phyloP scores from a whole-genome alignment of 306 rosid genomes.

The Biancaea sappan region DNA sequence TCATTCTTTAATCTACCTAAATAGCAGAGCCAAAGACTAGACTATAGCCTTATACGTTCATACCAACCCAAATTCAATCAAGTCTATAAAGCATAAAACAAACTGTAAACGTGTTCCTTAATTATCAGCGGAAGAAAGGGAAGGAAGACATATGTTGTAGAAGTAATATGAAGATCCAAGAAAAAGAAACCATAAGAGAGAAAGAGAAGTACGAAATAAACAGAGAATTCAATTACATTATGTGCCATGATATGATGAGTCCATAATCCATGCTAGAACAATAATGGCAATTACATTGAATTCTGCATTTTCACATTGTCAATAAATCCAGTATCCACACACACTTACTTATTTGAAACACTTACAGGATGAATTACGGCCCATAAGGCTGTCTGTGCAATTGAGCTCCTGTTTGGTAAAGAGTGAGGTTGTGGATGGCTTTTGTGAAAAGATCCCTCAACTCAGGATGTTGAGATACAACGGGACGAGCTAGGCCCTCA shows the following conservation, averaged over 20 bases:
- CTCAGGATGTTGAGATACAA: slow-evolving; percentile 61
- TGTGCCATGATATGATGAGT: not conserved
- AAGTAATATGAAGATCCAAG: not conserved
- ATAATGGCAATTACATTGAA: not conserved
- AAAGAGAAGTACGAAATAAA: slow-evolving; percentile 24
- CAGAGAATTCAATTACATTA: slow-evolving; percentile 5
- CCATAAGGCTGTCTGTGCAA: slow-evolving; percentile 62
- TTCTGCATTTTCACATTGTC: slow-evolving; percentile 4
- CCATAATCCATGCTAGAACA: not conserved
- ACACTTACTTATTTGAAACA: slow-evolving; percentile 35
- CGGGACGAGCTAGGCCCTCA: slow-evolving; percentile 65
- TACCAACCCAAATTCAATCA: not conserved
- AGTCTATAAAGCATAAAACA: not conserved
- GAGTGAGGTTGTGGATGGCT: slow-evolving; percentile 79
- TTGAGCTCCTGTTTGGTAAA: slow-evolving; percentile 83
- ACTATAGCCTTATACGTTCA: slow-evolving; percentile 1
- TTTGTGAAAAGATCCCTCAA: slow-evolving; percentile 56
- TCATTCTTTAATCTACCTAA: not conserved
- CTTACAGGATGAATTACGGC: slow-evolving; percentile 44
- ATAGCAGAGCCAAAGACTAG: not conserved
- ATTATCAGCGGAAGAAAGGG: not conserved
- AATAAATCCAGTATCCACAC: slow-evolving; percentile 27
- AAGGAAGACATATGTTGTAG: not conserved
- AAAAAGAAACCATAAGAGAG: slow-evolving; percentile 4
- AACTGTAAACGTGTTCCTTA: not conserved